These are phyloP conservation scores for Oryza officinalis DNA, from an alignment of 176 grass and related monocot species.

Conservation along the genomic window DNA sequence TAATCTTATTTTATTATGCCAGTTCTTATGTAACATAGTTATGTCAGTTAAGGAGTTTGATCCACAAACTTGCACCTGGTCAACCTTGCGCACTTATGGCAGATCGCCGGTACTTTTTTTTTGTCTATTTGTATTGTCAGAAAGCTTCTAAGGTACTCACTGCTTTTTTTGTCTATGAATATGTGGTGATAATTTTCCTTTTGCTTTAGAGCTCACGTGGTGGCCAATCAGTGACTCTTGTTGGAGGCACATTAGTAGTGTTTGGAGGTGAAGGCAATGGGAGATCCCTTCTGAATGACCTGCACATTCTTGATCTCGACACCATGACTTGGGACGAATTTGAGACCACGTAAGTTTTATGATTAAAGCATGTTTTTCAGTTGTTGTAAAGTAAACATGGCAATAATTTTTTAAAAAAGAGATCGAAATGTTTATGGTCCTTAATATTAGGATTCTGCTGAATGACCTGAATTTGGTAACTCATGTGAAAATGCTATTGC, in stretches of 20 bases:
- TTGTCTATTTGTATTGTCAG: conserved; percentile 8
- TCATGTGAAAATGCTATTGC: neutral
- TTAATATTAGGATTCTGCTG: conserved; percentile 1
- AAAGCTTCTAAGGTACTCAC: neutral
- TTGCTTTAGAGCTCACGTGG: conserved; percentile 77
- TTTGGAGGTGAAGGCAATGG: conserved; percentile 95
- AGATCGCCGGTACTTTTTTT: conserved; percentile 70
- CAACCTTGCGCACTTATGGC: conserved; percentile 81
- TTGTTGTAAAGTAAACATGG: conserved; percentile 1
- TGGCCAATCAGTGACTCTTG: conserved; percentile 90
- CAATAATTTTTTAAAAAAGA: neutral
- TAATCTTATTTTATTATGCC: neutral
- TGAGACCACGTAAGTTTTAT: conserved; percentile 82
- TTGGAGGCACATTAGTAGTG: conserved; percentile 78
- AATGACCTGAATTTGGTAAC: neutral
- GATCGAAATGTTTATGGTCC: neutral
- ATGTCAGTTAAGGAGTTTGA: conserved; percentile 85
- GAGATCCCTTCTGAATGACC: conserved; percentile 90
- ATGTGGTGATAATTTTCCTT: conserved; percentile 7
- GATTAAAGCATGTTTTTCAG: neutral
- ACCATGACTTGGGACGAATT: conserved; percentile 99
- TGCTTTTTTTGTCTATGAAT: conserved; percentile 7
- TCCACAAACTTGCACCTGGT: conserved; percentile 80
- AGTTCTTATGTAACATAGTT: conserved; percentile 14
- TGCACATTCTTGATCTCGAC: conserved; percentile 95